Conservation (phyloP, 805 yeast genomes). For the Trichomonascus vanleenenianus region DNA sequence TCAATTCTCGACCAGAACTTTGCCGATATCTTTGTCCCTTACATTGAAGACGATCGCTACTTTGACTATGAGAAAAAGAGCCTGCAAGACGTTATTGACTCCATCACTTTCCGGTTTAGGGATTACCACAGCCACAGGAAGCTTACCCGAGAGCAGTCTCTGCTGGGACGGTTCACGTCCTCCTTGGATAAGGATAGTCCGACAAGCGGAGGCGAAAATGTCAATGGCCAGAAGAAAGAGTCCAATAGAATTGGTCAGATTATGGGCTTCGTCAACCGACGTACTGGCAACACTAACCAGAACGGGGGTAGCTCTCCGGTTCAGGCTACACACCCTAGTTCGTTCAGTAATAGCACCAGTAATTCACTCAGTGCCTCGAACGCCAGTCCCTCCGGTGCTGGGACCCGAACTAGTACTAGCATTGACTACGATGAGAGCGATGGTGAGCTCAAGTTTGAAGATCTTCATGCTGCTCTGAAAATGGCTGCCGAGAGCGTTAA, state of each 20-base stretch:
- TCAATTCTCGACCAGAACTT: conserved; percentile 58
- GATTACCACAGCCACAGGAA: conserved; percentile 32
- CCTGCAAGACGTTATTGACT: conserved; percentile 39
- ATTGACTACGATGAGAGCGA: conserved; percentile 12
- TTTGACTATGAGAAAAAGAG: conserved; percentile 64
- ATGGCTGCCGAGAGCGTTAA: conserved; percentile 72
- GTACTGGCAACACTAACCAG: conserved; percentile 3
- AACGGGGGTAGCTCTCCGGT: neutral
- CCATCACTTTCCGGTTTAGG: conserved; percentile 40
- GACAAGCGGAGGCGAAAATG: neutral
- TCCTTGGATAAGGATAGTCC: conserved; percentile 6
- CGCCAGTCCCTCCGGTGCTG: neutral
- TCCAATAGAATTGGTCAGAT: conserved; percentile 25
- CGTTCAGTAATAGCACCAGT: no score
- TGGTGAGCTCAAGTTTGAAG: conserved; percentile 31
- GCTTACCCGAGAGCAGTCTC: conserved; percentile 27
- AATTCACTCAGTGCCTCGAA: neutral
- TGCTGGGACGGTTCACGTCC: conserved; percentile 17
- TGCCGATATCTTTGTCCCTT: conserved; percentile 66
- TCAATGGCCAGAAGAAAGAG: conserved; percentile 22
- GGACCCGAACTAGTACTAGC: conserved; percentile 1
- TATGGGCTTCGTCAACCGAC: conserved; percentile 19
- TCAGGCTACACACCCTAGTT: neutral
- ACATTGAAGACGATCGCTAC: conserved; percentile 57
- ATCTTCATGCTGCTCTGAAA: conserved; percentile 57